Evolutionary conservation across 2,329 filamentous ascomycete species (phyloP), one percentile per base, ranked within the genome.

Genomic region (Pestalotiopsis sp.): DNA sequence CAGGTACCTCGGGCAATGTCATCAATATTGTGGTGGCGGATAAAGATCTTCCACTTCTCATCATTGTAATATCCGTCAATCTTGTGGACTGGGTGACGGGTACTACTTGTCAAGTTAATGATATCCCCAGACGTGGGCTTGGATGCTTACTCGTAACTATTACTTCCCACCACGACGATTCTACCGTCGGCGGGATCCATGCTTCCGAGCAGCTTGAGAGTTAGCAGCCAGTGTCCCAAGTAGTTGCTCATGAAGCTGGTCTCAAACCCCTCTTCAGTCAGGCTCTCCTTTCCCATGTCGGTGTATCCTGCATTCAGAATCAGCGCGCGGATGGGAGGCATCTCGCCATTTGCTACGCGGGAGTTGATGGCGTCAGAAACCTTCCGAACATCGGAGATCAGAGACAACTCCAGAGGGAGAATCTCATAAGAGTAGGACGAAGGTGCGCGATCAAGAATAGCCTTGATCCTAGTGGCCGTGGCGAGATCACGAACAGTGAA

Each of bases 401-500:
- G 70, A 4, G 70, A 41, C 12, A 75, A 67, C 52, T 74, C 72
- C 82, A 59, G 2, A 77, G 73, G 4, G 80, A 57, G 9, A 59
- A 78, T 73, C 11, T 80, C 76, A 68, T 81, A 74, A 39, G 72
- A 66, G 68, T 82, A 79, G 4, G 66, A 27, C 14, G 45, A 11
- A 52, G 45, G 45, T 52, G 4, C 56, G 66, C 45, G 45, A 7
- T 17, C 17, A n/a, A 82, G 74, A 0, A 69, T 69, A 1, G 71
- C 69, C 49, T 73, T 74, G 14, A 80, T 75, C 3, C 68, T 71
- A 1, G 74, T 72, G 6, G 80, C 81, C 2, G 72, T 73, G 41
- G 74, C 74, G 5, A 72, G 70, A 41, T 77, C 78, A 49, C 81
- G 77, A 20, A 82, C 81, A 1, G 78, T 75, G 68, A 82, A 83